Evolutionary conservation across 2,329 filamentous ascomycete genomes (phyloP), one percentile per base, ranked within the genome.

Genomic region (Geosmithia flava): DNA sequence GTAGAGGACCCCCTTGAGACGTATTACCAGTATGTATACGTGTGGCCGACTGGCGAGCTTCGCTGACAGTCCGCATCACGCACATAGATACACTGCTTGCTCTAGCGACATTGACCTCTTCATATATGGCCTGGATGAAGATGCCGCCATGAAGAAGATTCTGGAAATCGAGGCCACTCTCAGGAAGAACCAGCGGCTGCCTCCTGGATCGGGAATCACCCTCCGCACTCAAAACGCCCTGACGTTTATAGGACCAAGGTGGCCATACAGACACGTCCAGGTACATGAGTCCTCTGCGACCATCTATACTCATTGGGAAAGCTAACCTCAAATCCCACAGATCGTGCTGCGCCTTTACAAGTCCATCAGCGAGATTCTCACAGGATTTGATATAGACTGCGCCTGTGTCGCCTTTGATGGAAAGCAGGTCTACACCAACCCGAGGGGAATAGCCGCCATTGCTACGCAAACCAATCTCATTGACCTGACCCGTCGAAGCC

Each of bases 341-440:
- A 86, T 90, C 52, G 85, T 90, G 7, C 72, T 89, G 29, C 81
- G 85, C 29, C 76, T 89, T 41, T 89, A 90, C 69, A 87, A 87
- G 58, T 89, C 83, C 1, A 68, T 94, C 44, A 83, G 85, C 1
- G 86, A 95, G 61, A 89, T 95, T 30, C 72, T 95, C 20, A 88
- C 87, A 3, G 88, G 88, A 0, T 95, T 95, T 55, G 88, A 94
- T 56, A 87, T 95, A 44, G 87, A 94, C 59, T 89, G 84, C 59
- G 84, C 86, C 1, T 87, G 87, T 51, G 84, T 81, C 20, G 87
- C 86, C 3, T 95, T 85, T 55, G 80, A 93, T 60, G 88, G 88
- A 30, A 74, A 75, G 17, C 67, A 83, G 83, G 84, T 90, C 11
- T 88, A 80, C 57, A 76, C 76, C 27, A 78, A 80, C 2, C 85